Evolutionary conservation across 305 asterid genomes (phyloP), one percentile per base, ranked within the genome.

Genomic region (Striga hermonthica): DNA sequence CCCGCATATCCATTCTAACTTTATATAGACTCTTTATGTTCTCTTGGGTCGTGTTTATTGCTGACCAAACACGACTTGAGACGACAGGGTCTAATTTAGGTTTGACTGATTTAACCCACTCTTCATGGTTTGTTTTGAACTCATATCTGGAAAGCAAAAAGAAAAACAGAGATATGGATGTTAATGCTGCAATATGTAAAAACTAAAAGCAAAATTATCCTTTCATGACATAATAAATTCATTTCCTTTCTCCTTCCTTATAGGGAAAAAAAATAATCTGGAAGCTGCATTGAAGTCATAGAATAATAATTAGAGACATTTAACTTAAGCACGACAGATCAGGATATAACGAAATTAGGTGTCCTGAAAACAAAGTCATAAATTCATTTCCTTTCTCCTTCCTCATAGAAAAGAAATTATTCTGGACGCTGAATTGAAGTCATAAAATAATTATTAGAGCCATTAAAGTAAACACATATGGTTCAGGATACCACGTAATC

Each of bases 41-140:
- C 67, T 84, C 94, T 59, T 80, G 91, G 66, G 74, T 73, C 57
- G 80, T 57, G 63, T 75, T 79, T 70, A 85, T 65, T 74, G 94
- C 86, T 47, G 80, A 85, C 82, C 79, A 67, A 75, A 86, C 82
- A 76, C 71, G 74, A 67, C 49, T 79, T 52, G 95, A 84, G 60
- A 81, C 79, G 67, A 78, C 77, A 61, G 83, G 80, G 38, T 78
- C 82, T 62, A 90, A 80, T 77, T 79, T 88, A 60, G 89, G 90
- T 79, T 90, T 89, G 72, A 76, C 85, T 45, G 89, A 79, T 71
- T 74, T 84, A 57, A 84, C 64, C 99, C 99, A 90, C 76, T 80
- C 99, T 76, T 83, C 96, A 66, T 88, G 84, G 85, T 88, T 84
- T 65, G 85, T 83, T 76, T 79, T 88, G 80, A 90, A 93, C 80